Evolutionary conservation across 179 eudicot species (phyloP), one percentile per base, ranked within the genome.

Genomic region (Silene noctiflora): DNA sequence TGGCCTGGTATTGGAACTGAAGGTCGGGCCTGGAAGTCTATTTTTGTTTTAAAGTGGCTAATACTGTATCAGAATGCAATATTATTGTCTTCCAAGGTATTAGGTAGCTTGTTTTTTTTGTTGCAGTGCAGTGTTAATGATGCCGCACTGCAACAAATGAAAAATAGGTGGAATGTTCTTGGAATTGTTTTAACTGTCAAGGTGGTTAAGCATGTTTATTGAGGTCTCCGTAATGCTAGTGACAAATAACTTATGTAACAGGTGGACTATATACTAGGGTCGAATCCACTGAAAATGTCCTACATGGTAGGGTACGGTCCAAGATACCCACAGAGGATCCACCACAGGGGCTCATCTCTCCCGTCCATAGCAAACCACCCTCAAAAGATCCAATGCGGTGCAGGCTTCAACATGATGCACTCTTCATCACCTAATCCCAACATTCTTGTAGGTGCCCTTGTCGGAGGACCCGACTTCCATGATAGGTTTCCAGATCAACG

Each of bases 261-360:
- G 97, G 96, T 95, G 80, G 99, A 95, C 82, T 95, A 95, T 20
- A 27, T 95, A 60, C 84, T 95, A 14, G 99, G 99, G 11, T 89
- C 90, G 58, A 95, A 95, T 77, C 99, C 98, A 14, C 35, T 88
- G 82, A 88, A 78, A 70, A 95, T 95, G 99, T 95, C 99, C 7
- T 95, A 83, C 80, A 95, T 95, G 99, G 99, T 95, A 24, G 99
- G 98, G 6, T 93, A 95, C 60, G 98, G 99, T 9, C 83, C 96
- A 35, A 81, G 82, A 31, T 95, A 87, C 82, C 99, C 99, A 0
- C 78, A 66, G 68, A 88, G 98, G 84, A 88, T 95, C 77, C 99
- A 95, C 83, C 99, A 95, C 85, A 86, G 99, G 79, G 98, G 96
- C 3, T 86, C 99, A 73, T 95, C 99, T 29, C 82, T 95, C 24